A percentile compares a stretch with the other conserved stretches of the same genome.
These are phyloP conservation scores for Penicillium subrubescens DNA, from an alignment of 495 filamentous ascomycete genomes.

Conservation along the genomic window DNA sequence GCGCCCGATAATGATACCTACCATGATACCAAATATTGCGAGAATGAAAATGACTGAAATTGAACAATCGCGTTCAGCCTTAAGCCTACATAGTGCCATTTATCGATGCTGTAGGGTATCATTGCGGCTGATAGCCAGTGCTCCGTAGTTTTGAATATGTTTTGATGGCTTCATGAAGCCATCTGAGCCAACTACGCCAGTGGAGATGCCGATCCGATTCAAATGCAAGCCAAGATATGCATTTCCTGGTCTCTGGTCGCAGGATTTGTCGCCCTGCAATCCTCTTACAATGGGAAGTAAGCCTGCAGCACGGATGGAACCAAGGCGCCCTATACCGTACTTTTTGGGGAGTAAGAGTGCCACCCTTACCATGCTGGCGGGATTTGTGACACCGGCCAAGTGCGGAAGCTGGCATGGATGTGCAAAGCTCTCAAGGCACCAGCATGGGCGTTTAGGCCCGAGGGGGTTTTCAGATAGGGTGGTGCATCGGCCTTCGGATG, in stretches of 20 bases:
- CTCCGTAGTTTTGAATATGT: too few relatives aligned
- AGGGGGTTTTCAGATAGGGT: background rate
- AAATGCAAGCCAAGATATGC: slow-evolving; percentile 18
- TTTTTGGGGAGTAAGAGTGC: background rate
- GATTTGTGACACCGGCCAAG: background rate
- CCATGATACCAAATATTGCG: background rate
- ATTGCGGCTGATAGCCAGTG: background rate
- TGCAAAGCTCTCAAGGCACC: background rate
- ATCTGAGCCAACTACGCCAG: background rate
- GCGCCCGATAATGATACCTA: background rate
- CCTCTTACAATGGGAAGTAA: slow-evolving; percentile 6
- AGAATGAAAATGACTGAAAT: background rate
- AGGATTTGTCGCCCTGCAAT: slow-evolving; percentile 14
- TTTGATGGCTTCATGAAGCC: background rate
- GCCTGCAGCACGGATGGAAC: background rate
- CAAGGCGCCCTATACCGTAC: background rate
- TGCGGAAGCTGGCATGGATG: background rate
- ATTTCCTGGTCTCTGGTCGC: slow-evolving; percentile 13
- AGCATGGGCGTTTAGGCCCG: background rate
- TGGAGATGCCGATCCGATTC: background rate
- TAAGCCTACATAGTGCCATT: background rate
- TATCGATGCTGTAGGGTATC: background rate
- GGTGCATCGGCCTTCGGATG: background rate
- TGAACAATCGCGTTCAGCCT: background rate
- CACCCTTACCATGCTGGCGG: background rate